Evolutionary conservation across 768 basidiomycete species (phyloP).

Genomic region (Lactarius sp.): DNA sequence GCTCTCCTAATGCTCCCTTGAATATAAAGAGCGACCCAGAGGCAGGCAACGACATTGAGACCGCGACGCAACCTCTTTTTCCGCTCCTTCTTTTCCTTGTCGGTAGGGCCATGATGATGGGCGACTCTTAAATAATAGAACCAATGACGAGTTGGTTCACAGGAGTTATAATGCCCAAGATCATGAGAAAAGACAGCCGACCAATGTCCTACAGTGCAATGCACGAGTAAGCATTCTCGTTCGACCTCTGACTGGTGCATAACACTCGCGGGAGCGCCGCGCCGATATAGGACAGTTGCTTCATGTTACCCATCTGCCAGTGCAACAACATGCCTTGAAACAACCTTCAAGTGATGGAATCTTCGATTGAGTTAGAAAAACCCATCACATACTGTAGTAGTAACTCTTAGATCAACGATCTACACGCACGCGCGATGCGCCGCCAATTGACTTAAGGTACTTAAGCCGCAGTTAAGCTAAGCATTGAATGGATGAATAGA

Average conservation of each 20-base stretch:
- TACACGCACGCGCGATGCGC: too few species aligned
- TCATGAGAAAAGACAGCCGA: not conserved
- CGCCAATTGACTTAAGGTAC: too few species aligned
- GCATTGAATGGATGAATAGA: too few species aligned
- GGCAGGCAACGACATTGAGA: slow-evolving; percentile 26
- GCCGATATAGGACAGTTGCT: slow-evolving; percentile 11
- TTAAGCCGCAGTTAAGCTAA: too few species aligned
- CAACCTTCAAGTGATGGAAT: too few species aligned
- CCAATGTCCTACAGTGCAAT: slow-evolving; percentile 2
- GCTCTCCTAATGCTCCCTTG: slow-evolving; percentile 35
- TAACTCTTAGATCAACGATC: too few species aligned
- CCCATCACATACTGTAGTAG: too few species aligned
- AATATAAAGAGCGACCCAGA: slow-evolving; percentile 40
- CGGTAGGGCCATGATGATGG: not conserved
- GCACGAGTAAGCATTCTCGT: not conserved
- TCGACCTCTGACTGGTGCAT: not conserved
- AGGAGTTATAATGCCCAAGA: not conserved
- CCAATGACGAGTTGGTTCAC: slow-evolving; percentile 20
- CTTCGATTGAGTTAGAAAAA: too few species aligned
- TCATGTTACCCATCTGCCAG: not conserved
- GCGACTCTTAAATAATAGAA: slow-evolving; percentile 30
- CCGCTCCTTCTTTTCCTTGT: not conserved
- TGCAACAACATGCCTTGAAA: not conserved
- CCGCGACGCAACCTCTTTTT: not conserved
- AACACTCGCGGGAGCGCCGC: slow-evolving; percentile 5